These are phyloP conservation scores for Lophium mytilinum DNA, from an alignment of 495 filamentous ascomycete species.

Conservation along the genomic window DNA sequence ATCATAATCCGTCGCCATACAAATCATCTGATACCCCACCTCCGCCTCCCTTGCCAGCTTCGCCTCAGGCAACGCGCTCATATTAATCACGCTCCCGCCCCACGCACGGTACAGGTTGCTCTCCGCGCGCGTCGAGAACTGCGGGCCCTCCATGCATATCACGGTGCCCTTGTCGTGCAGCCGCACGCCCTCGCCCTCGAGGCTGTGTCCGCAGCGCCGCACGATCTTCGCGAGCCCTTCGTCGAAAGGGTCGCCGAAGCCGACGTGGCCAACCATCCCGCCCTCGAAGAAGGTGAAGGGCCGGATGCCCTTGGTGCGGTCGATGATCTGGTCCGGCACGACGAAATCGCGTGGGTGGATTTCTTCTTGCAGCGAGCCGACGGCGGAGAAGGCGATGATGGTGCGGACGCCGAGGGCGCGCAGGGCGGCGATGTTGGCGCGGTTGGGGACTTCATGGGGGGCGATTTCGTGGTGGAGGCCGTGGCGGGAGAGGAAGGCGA, in stretches of 20 bases:
- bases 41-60: slow-evolving; percentile 95
- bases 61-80: slow-evolving; percentile 92
- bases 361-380: slow-evolving; percentile 83
- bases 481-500: slow-evolving; percentile 93
- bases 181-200: slow-evolving; percentile 69
- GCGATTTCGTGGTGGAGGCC: slow-evolving; percentile 80
- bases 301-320: slow-evolving; percentile 80
- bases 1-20: slow-evolving; percentile 99
- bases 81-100: slow-evolving; percentile 92
- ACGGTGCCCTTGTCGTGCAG: slow-evolving; percentile 73
- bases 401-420: slow-evolving; percentile 80
- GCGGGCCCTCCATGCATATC: slow-evolving; percentile 94
- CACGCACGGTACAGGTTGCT: slow-evolving; percentile 86
- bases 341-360: slow-evolving; percentile 95
- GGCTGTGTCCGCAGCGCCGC: slow-evolving; percentile 58
- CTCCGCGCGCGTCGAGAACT: slow-evolving; percentile 96
- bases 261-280: slow-evolving; percentile 87
- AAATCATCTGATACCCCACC: slow-evolving; percentile 94
- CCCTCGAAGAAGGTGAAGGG: slow-evolving; percentile 95
- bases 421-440: slow-evolving; percentile 92
- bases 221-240: slow-evolving; percentile 64
- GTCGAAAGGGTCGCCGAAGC: slow-evolving; percentile 95
- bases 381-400: slow-evolving; percentile 90
- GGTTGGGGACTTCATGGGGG: slow-evolving; percentile 82
- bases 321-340: slow-evolving; percentile 91